Conservation (phyloP, 2,329 filamentous ascomycete species). For the Pseudocercospora ulei region DNA sequence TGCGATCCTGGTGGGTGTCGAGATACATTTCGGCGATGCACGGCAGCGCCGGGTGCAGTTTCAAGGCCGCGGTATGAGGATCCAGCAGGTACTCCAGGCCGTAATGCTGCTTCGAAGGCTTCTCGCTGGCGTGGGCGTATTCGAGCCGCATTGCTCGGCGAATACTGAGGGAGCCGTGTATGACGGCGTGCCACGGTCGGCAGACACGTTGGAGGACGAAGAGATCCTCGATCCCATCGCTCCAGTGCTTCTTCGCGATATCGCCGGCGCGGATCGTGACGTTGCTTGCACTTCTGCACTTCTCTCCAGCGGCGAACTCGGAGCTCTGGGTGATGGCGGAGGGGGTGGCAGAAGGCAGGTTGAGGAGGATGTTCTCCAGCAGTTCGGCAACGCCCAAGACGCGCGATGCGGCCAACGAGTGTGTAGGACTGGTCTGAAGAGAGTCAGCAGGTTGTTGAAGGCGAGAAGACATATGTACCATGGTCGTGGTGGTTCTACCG, state of each 20-base stretch:
- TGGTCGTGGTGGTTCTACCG: not conserved
- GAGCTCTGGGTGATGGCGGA: not conserved
- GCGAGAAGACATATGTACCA: no score
- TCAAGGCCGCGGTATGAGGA: slow-evolving; percentile 1
- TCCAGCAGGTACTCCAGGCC: slow-evolving; percentile 5
- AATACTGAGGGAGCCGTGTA: not conserved
- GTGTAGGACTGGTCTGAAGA: not conserved
- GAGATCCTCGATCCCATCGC: slow-evolving; percentile 8
- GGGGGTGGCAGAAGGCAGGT: not conserved
- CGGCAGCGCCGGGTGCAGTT: slow-evolving; percentile 4
- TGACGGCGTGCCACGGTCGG: not conserved
- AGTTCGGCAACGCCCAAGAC: slow-evolving; percentile 4
- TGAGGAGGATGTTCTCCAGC: slow-evolving; percentile 5
- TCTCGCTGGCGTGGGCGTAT: not conserved
- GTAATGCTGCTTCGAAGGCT: not conserved
- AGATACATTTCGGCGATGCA: not conserved
- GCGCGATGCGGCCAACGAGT: not conserved
- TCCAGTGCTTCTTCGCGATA: slow-evolving; percentile 1
- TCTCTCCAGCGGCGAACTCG: no score
- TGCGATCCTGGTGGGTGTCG: not conserved
- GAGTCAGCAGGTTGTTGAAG: no score
- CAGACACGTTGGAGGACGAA: slow-evolving; percentile 9
- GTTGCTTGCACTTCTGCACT: no score
- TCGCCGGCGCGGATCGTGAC: no score
- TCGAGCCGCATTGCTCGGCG: slow-evolving; percentile 8